Percentiles rank a stretch among this genome's conserved stretches.
Conservation (phyloP, 768 basidiomycete species). For the Phylloporus rhodoxanthus region DNA sequence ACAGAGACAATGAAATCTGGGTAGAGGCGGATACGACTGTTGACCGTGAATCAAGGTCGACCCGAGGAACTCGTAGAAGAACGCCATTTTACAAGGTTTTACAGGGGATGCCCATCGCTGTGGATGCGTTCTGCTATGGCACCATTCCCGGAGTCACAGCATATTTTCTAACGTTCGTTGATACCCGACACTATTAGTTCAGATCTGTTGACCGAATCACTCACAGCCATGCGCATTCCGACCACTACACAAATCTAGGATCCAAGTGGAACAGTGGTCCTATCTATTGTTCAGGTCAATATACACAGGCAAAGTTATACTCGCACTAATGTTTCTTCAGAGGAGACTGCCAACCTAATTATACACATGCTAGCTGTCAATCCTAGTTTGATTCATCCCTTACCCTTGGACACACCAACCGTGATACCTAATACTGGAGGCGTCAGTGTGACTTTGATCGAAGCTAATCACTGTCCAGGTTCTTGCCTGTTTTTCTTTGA, state of each 20-base stretch:
- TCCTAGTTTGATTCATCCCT: conserved; percentile 79
- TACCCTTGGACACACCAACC: conserved; percentile 75
- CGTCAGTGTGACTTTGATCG: conserved; percentile 87
- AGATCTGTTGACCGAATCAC: conserved; percentile 5
- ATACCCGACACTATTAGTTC: not conserved
- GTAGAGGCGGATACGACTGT: conserved; percentile 63
- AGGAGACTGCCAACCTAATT: conserved; percentile 88
- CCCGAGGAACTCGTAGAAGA: conserved; percentile 52
- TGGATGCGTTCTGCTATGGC: conserved; percentile 96
- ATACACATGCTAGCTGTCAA: conserved; percentile 88
- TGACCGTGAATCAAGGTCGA: conserved; percentile 40
- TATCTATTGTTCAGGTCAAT: conserved; percentile 81
- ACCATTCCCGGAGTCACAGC: conserved; percentile 83
- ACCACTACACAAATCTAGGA: conserved; percentile 91
- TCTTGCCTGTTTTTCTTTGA: conserved; percentile 93
- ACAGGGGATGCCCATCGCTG: conserved; percentile 96
- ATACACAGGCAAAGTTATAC: not conserved
- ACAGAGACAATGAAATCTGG: conserved; percentile 79
- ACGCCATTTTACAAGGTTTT: conserved; percentile 96
- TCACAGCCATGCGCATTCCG: conserved; percentile 88
- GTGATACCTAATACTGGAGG: conserved; percentile 78
- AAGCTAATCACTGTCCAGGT: conserved; percentile 98
- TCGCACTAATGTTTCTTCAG: conserved; percentile 18
- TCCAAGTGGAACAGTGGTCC: conserved; percentile 85
- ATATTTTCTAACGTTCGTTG: conserved; percentile 78